A percentile compares a stretch with the other conserved stretches of the same genome.
Evolutionary conservation across 2,329 filamentous ascomycete species (phyloP).

Genomic region (Sclerotinia spermophila): DNA sequence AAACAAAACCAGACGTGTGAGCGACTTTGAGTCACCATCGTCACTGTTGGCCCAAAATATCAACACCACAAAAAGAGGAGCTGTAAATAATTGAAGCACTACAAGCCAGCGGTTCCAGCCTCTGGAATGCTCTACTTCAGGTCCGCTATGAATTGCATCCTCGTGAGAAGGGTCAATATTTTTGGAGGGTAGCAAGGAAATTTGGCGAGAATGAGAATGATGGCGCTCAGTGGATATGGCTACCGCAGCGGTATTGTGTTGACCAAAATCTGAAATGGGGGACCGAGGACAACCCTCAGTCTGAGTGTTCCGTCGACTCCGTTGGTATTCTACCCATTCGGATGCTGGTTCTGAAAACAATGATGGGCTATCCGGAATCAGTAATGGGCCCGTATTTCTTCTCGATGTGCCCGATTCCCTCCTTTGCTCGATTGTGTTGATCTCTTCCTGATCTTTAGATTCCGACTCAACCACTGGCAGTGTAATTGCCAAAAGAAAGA

Average conservation of each 20-base stretch:
- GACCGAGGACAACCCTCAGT: conserved; percentile 29
- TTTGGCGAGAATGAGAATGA: conserved; percentile 25
- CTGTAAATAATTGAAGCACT: conserved; percentile 77
- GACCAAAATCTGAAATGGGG: conserved; percentile 29
- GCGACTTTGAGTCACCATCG: conserved; percentile 51
- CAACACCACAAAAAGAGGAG: conserved; percentile 76
- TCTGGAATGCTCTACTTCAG: conserved; percentile 18
- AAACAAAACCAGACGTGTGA: conserved; percentile 57
- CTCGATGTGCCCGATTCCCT: conserved; percentile 30
- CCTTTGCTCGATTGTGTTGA: conserved; percentile 21
- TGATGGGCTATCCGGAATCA: conserved; percentile 32
- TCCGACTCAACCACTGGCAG: conserved; percentile 82
- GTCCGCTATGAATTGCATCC: conserved; percentile 13
- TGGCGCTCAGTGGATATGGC: conserved; percentile 35
- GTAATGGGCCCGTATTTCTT: conserved; percentile 27
- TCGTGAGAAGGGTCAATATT: conserved; percentile 18
- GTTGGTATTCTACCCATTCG: conserved; percentile 58
- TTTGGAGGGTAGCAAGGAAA: conserved; percentile 20
- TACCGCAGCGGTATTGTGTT: conserved; percentile 37
- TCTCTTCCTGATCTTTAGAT: conserved; percentile 45
- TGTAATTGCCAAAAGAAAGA: conserved; percentile 85
- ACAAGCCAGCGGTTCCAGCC: conserved; percentile 92
- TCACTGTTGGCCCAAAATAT: conserved; percentile 69
- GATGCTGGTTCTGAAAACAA: conserved; percentile 40
- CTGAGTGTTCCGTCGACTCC: conserved; percentile 45